Evolutionary conservation across 768 basidiomycete species (phyloP), one percentile per base, ranked within the genome.

Genomic region (Rhodotorula graminis): DNA sequence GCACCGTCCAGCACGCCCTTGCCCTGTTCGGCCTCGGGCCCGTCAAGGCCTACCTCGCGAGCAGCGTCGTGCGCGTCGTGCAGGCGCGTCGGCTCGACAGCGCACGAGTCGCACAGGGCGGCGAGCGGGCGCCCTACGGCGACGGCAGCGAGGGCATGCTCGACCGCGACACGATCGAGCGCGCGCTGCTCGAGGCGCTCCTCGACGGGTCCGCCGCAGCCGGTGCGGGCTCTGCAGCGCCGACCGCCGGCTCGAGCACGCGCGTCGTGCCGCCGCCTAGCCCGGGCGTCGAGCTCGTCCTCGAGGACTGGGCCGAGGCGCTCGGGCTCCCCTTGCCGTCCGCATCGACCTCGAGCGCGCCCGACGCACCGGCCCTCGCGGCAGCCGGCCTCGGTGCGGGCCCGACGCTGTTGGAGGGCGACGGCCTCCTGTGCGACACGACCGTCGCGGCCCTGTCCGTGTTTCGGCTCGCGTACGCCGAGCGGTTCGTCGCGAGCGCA

Each of bases 21-120:
- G 62, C 75, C 5, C 64, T 76, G 7, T 76, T 70, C 40, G 62
- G 68, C 14, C 58, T 73, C n/a, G 75, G 75, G 18, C 68, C 72
- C 25, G 57, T 72, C 27, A 59, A 59, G 37, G 10, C 40, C 25
- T 59, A 40, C 37, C 25, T 59, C 23, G 37, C 37, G 23, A 9
- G 15, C 11, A 66, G 53, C 23, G 56, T 46, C 25, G 50, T 40
- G 33, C 56, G 19, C 31, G 10, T 52, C 15, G 14, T 31, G 31
- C 49, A 40, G 29, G 16, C 59, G 4, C 42, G 21, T 16, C 44
- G 19, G 9, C 37, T 4, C 4, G 37, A 37, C 4, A 9, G 37
- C 37, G 37, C 37, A 5, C 37, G 37, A 37, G 37, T 9, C 37
- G 37, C 37, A 5, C 37, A 37, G 37, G 37, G 37, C 37, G 37